Conservation (phyloP, 2,329 filamentous ascomycete genomes). For the Decorospora gaudefroyi region DNA sequence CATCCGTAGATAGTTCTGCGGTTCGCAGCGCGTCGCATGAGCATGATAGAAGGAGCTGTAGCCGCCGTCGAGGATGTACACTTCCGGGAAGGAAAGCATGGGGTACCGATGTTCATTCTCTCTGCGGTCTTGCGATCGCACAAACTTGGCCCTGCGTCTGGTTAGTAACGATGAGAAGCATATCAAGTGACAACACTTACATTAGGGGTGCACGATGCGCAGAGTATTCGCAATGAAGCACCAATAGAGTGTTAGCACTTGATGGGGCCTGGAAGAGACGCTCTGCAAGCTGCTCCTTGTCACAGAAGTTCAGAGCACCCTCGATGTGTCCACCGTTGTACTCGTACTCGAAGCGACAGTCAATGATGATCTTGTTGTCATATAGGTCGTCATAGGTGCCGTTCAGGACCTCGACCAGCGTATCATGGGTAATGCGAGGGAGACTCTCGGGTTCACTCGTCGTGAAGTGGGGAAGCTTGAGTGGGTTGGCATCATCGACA, state of each 20-base stretch:
- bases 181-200: slow-evolving; percentile 48
- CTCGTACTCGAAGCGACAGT: slow-evolving; percentile 98
- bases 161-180: slow-evolving; percentile 21
- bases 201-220: slow-evolving; percentile 94
- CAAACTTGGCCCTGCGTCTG: slow-evolving; percentile 70
- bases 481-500: slow-evolving; percentile 74
- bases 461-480: slow-evolving; percentile 81
- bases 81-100: slow-evolving; percentile 87
- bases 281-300: slow-evolving; percentile 82
- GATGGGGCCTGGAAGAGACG: slow-evolving; percentile 70
- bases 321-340: slow-evolving; percentile 96
- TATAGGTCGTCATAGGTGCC: slow-evolving; percentile 78
- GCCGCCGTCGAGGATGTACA: slow-evolving; percentile 95
- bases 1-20: slow-evolving; percentile 97
- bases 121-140: slow-evolving; percentile 85
- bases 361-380: slow-evolving; percentile 83
- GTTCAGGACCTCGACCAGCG: slow-evolving; percentile 84
- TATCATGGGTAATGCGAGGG: slow-evolving; percentile 81
- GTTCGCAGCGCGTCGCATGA: slow-evolving; percentile 80
- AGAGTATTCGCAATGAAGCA: slow-evolving; percentile 98
- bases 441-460: slow-evolving; percentile 83
- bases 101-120: slow-evolving; percentile 87
- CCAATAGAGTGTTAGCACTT: slow-evolving; percentile 75
- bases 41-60: slow-evolving; percentile 91
- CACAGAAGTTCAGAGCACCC: slow-evolving; percentile 92